Evolutionary conservation across 202 grass and related monocot genomes (phyloP), one percentile per base, ranked within the genome.

Genomic region (Zoysia matrella): DNA sequence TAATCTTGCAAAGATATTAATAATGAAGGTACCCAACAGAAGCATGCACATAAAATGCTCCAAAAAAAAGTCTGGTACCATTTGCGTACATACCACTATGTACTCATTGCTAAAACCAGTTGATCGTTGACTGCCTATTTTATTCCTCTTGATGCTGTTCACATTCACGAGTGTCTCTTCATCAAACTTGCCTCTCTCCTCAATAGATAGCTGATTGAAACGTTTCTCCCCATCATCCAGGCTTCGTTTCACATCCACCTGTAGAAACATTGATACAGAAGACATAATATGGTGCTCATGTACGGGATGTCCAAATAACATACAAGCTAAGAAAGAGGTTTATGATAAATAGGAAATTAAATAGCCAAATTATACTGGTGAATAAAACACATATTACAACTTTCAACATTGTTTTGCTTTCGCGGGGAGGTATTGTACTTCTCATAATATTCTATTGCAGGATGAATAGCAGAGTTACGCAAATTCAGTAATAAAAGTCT

Each of bases 131-230:
- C 71, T 87, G 47, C 80, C 77, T 80, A 83, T 76, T 18, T 96
- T 99, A 71, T 89, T 90, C 78, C 96, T 99, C 86, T 85, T 96
- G 84, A 99, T 96, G 72, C 79, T 99, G 76, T 99, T 99, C 63
- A 99, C 91, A 85, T 99, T 99, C 65, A 99, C 93, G 11, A 99
- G 91, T 9, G 96, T 99, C 81, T 99, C 96, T 89, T 99, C 96
- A 84, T 99, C 96, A 89, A 99, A 99, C 73, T 99, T 96, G 60
- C 96, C 96, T 63, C 96, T 85, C 83, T 99, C 96, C 79, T 99
- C 96, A 86, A 99, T 96, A 67, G 96, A 99, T 57, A 99, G 85
- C 79, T 99, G 87, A 91, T 96, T 96, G 65, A 99, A 99, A 62
- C 91, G 89, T 78, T 92, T 99, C 89, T 99, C 96, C 3, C 96